These are phyloP conservation scores for Talaromyces proteolyticus DNA, from an alignment of 495 filamentous ascomycete species.

Conservation along the genomic window DNA sequence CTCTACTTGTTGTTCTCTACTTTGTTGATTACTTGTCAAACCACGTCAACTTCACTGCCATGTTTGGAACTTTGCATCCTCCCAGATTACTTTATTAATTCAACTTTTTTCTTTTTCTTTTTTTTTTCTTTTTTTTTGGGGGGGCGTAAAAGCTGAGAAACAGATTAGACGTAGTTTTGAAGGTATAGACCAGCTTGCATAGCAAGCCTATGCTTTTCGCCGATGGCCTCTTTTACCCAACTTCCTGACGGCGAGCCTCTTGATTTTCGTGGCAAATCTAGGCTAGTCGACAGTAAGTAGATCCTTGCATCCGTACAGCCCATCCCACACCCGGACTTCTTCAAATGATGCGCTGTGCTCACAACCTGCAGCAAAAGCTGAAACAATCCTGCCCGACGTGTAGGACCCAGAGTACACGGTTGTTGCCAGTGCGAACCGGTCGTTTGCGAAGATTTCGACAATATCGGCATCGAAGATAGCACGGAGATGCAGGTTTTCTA, in stretches of 20 bases:
- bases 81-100: too few species aligned
- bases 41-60: too few species aligned
- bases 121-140: not conserved
- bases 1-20: too few species aligned
- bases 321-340: not conserved
- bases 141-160: not conserved
- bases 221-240: not conserved
- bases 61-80: not conserved
- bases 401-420: not conserved
- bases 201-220: not conserved
- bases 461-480: not conserved
- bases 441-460: not conserved
- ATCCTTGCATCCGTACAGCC: not conserved
- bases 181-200: not conserved
- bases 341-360: not conserved
- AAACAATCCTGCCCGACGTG: not conserved
- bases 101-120: too few species aligned
- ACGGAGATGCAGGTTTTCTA: not conserved
- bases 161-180: not conserved
- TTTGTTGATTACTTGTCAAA: too few species aligned
- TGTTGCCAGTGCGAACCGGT: not conserved
- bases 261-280: not conserved
- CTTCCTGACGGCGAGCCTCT: not conserved
- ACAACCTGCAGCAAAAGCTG: not conserved
- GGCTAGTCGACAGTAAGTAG: slow-evolving; percentile 1